phyloP scores from a whole-genome alignment of 1,284 basidiomycete species.

The Rhodotorula sp. region DNA sequence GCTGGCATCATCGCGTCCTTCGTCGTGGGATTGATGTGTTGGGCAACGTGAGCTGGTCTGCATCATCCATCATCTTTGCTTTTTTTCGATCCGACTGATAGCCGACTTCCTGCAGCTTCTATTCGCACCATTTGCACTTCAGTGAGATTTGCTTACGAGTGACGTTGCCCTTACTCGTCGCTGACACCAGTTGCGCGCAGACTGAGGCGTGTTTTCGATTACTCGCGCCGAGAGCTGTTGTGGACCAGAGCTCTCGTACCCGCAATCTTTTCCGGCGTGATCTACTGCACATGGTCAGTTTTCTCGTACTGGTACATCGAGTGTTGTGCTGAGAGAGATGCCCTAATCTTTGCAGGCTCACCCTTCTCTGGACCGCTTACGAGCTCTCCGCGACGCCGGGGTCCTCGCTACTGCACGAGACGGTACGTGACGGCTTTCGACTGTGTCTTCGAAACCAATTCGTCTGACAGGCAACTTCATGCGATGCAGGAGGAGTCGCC shows the following conservation, averaged over 20 bases:
- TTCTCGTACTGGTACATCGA: no score
- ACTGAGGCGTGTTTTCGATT: not conserved
- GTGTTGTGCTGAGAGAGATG: no score
- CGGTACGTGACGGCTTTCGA: not conserved
- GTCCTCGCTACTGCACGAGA: not conserved
- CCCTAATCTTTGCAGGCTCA: not conserved
- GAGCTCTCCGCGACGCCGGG: not conserved
- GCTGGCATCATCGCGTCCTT: not conserved
- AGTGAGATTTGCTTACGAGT: not conserved
- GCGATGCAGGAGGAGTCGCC: not conserved
- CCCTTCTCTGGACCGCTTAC: not conserved
- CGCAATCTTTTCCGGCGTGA: not conserved
- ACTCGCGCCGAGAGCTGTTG: not conserved
- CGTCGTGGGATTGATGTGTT: not conserved
- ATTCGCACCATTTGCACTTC: not conserved
- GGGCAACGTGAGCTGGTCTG: not conserved
- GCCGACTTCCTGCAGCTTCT: not conserved
- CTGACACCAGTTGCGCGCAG: not conserved
- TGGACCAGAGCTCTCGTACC: not conserved
- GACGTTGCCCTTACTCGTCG: no score
- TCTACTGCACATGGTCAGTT: not conserved
- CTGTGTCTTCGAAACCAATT: no score
- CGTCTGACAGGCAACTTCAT: not conserved
- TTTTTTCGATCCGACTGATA: not conserved
- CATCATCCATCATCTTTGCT: no score